phyloP scores from a whole-genome alignment of 352 stramenopile genomes.

The Phytophthora pluvialis region DNA sequence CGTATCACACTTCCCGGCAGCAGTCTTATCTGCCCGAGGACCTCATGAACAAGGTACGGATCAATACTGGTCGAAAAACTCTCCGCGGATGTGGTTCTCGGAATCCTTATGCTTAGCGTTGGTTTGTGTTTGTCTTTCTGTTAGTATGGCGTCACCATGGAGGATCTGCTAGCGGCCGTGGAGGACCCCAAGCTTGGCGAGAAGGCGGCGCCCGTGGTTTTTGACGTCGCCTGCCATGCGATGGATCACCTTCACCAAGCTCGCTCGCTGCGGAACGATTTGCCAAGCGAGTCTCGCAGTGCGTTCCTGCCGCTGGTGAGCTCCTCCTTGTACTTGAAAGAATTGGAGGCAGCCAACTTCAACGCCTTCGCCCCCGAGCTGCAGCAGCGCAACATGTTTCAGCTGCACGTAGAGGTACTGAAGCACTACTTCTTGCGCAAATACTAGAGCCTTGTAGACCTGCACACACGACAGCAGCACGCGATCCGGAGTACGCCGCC shows the following conservation, averaged over 20 bases:
- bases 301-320: slow-evolving; percentile 81
- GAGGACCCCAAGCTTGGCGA: slow-evolving; percentile 67
- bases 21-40: slow-evolving; percentile 87
- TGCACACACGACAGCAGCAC: slow-evolving; percentile 12
- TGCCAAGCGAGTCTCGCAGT: slow-evolving; percentile 58
- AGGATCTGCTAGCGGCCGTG: slow-evolving; percentile 65
- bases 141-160: slow-evolving; percentile 54
- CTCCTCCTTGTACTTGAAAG: slow-evolving; percentile 62
- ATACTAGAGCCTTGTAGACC: slow-evolving; percentile 56
- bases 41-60: slow-evolving; percentile 72
- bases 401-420: slow-evolving; percentile 72
- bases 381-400: slow-evolving; percentile 57
- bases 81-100: slow-evolving; percentile 19
- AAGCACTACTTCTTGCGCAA: slow-evolving; percentile 84
- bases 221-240: slow-evolving; percentile 87
- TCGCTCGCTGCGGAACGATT: slow-evolving; percentile 54
- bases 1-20: slow-evolving; percentile 68
- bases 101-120: slow-evolving; percentile 34
- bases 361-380: slow-evolving; percentile 77
- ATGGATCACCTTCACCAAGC: slow-evolving; percentile 85
- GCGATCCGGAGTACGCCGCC: background rate
- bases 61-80: slow-evolving; percentile 5
- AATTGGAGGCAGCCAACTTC: slow-evolving; percentile 80
- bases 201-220: slow-evolving; percentile 85
- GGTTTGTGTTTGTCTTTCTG: slow-evolving; percentile 21